phyloP scores from a whole-genome alignment of 169 alveolate species.

The Ichthyophthirius multifiliis region DNA sequence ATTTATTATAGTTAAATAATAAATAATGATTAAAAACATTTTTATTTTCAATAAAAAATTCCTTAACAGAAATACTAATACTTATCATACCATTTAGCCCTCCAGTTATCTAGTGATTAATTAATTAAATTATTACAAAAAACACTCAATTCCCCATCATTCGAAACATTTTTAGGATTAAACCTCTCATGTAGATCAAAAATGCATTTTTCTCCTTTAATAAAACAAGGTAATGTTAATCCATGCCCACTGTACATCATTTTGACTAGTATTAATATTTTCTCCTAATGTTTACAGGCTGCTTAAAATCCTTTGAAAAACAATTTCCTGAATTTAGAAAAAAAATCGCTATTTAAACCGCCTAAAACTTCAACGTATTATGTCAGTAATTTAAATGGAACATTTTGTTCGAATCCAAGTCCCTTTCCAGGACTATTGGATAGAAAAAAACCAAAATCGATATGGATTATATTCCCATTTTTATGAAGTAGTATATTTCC shows the following conservation, averaged over 20 bases:
- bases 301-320: conserved; percentile 69
- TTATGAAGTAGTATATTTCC: conserved; percentile 85
- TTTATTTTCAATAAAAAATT: conserved; percentile 18
- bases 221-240: conserved; percentile 58
- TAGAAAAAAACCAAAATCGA: conserved; percentile 86
- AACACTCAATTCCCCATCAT: conserved; percentile 21
- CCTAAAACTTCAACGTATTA: conserved; percentile 79
- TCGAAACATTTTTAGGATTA: conserved; percentile 22
- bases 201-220: conserved; percentile 29
- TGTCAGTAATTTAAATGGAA: conserved; percentile 69
- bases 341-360: conserved; percentile 56
- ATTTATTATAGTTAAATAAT: no score
- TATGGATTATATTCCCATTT: conserved; percentile 81
- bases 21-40: no score
- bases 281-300: conserved; percentile 59
- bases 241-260: conserved; percentile 71
- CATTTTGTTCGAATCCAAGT: conserved; percentile 57
- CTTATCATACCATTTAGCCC: conserved; percentile 73
- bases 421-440: conserved; percentile 84
- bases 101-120: conserved; percentile 66
- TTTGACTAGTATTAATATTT: conserved; percentile 63
- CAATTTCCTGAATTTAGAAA: conserved; percentile 48
- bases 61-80: conserved; percentile 62
- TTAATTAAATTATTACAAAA: conserved; percentile 46
- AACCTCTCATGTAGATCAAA: conserved; percentile 50